Evolutionary conservation across 2,329 filamentous ascomycete species (phyloP).

Genomic region (Fusarium sp.): DNA sequence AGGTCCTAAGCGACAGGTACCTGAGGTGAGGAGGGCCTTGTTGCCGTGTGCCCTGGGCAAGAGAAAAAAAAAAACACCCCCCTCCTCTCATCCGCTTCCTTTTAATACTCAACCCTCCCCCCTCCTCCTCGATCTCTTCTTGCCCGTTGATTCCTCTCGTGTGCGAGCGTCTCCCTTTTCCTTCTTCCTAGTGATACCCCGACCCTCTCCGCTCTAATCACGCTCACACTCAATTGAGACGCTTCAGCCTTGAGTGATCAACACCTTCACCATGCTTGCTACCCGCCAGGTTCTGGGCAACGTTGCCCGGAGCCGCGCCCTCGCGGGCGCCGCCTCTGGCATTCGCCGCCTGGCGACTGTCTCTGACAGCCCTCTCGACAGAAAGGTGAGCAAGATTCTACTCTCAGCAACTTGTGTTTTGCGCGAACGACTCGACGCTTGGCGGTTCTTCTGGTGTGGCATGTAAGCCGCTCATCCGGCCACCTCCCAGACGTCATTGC

Average conservation of each 20-base stretch:
- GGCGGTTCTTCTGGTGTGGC: neutral
- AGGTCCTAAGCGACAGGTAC: neutral
- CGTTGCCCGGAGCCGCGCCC: constrained; percentile 67
- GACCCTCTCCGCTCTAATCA: constrained; percentile 40
- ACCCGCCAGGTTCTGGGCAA: constrained; percentile 73
- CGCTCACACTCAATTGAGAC: constrained; percentile 33
- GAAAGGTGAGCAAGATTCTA: constrained; percentile 69
- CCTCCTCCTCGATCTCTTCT: constrained; percentile 16
- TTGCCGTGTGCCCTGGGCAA: constrained; percentile 8
- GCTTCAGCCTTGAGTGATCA: constrained; percentile 25
- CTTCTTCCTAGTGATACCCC: constrained; percentile 40
- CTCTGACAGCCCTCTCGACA: constrained; percentile 83
- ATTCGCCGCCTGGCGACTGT: constrained; percentile 82
- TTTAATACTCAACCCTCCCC: constrained; percentile 43
- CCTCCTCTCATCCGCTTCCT: constrained; percentile 38
- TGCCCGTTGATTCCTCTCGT: constrained; percentile 23
- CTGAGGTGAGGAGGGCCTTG: neutral
- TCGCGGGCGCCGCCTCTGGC: constrained; percentile 64
- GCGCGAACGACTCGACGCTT: neutral
- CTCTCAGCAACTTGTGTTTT: neutral
- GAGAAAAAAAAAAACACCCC: constrained; percentile 44
- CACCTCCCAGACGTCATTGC: constrained; percentile 19
- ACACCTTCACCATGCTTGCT: constrained; percentile 67
- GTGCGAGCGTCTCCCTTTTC: constrained; percentile 38
- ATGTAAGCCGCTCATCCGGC: neutral